A percentile compares a stretch with the other conserved stretches of the same genome.
Conservation (phyloP, 2,329 filamentous ascomycete species). For the Stagonosporopsis cucurbitacearum region DNA sequence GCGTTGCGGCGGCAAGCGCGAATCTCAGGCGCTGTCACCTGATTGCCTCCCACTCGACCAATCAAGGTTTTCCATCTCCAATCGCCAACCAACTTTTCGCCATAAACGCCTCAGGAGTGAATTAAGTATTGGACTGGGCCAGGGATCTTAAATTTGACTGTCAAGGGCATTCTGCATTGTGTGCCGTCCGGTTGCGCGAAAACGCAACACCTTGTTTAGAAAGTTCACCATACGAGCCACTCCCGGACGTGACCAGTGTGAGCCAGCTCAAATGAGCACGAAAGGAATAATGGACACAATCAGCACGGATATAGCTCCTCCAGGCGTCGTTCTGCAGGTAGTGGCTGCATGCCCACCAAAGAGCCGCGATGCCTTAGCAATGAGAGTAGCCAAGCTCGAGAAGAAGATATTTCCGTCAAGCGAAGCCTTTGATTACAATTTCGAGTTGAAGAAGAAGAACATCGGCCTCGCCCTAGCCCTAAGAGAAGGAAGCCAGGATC, state of each 20-base stretch:
- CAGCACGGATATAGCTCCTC: background rate
- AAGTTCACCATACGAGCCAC: background rate
- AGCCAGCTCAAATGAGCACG: background rate
- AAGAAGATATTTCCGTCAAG: slow-evolving; percentile 59
- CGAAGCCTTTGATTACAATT: slow-evolving; percentile 58
- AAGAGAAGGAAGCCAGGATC: slow-evolving; percentile 23
- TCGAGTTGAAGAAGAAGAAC: slow-evolving; percentile 58
- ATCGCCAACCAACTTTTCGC: background rate
- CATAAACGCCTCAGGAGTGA: background rate
- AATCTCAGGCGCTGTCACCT: slow-evolving; percentile 29
- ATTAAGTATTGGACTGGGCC: background rate
- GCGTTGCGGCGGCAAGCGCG: slow-evolving; percentile 19
- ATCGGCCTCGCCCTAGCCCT: slow-evolving; percentile 51
- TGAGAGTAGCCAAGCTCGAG: slow-evolving; percentile 49
- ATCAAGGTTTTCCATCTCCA: slow-evolving; percentile 13
- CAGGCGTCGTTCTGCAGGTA: slow-evolving; percentile 23
- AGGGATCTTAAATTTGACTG: background rate
- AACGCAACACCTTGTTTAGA: background rate
- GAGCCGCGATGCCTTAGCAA: slow-evolving; percentile 25
- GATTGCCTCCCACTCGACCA: slow-evolving; percentile 8
- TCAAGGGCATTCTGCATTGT: background rate
- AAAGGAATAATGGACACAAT: slow-evolving; percentile 13
- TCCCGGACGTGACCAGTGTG: background rate
- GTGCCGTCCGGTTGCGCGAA: background rate
- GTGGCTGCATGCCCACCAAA: slow-evolving; percentile 28